phyloP scores from a whole-genome alignment of 169 alveolate genomes.

The Eimeria sp. region DNA sequence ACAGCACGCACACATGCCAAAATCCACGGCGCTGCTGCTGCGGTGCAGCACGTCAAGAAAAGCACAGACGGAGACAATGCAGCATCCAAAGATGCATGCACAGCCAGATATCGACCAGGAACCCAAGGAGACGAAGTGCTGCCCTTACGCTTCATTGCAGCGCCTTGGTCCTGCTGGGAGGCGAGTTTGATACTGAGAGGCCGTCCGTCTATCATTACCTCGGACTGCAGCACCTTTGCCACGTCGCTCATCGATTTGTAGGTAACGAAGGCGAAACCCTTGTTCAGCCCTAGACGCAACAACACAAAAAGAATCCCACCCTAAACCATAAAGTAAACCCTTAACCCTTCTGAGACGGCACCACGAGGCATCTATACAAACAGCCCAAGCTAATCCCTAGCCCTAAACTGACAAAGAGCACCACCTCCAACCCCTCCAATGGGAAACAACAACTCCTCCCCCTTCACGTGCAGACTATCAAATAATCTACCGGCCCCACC shows the following conservation, averaged over 20 bases:
- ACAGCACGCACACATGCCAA: too few species aligned
- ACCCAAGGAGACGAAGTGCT: background rate
- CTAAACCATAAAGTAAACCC: background rate
- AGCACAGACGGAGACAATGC: background rate
- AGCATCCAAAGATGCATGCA: background rate
- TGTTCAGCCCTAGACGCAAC: constrained; percentile 48
- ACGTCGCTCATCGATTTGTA: constrained; percentile 64
- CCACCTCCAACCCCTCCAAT: background rate
- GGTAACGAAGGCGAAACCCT: constrained; percentile 71
- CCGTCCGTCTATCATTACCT: constrained; percentile 62
- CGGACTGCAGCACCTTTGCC: constrained; percentile 32
- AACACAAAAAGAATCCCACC: background rate
- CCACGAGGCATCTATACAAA: too few species aligned
- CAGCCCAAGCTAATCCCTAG: too few species aligned
- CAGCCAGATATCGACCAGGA: too few species aligned
- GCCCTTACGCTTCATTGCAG: constrained; percentile 50
- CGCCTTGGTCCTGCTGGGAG: constrained; percentile 68
- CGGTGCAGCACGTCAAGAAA: background rate
- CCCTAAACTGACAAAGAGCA: too few species aligned
- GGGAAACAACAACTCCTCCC: background rate
- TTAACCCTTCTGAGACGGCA: background rate
- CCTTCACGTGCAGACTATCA: background rate
- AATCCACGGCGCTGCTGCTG: too few species aligned
- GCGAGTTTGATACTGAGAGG: constrained; percentile 66
- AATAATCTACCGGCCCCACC: background rate